Percentiles rank a stretch among this genome's conserved stretches.
These are phyloP conservation scores for Chloris gayana DNA, from an alignment of 176 grass and related monocot genomes.

Conservation along the genomic window DNA sequence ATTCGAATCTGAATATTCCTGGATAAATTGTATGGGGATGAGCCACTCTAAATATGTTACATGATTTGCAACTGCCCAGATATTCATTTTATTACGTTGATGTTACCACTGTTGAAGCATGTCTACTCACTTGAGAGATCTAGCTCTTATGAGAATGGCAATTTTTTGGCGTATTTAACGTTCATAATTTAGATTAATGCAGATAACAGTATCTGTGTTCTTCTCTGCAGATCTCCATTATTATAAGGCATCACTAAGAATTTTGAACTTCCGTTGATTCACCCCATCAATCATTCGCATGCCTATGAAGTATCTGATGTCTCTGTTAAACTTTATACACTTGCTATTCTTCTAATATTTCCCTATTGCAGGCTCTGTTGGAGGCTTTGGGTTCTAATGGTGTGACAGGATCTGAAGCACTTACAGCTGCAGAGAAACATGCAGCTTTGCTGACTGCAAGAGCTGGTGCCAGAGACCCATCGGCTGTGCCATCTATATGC, in stretches of 20 bases:
- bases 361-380: conserved; percentile 67
- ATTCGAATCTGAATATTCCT: neutral
- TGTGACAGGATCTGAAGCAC: conserved; percentile 76
- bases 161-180: neutral
- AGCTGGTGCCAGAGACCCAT: conserved; percentile 96
- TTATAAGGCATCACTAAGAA: neutral
- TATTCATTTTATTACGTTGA: neutral
- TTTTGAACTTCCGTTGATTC: neutral
- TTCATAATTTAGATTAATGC: neutral
- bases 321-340: neutral
- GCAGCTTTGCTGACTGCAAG: conserved; percentile 86
- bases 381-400: conserved; percentile 76
- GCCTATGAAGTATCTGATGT: conserved; percentile 9
- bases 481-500: conserved; percentile 89
- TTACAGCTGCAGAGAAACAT: conserved; percentile 85
- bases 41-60: conserved; percentile 11
- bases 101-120: conserved; percentile 5
- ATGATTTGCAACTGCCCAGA: neutral
- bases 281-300: conserved; percentile 19
- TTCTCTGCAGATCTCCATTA: neutral
- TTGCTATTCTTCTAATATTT: conserved; percentile 25
- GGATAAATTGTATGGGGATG: neutral
- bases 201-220: neutral
- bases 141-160: neutral
- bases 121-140: neutral